phyloP scores from a whole-genome alignment of 2,329 filamentous ascomycete genomes.

The Penicillium sp. region DNA sequence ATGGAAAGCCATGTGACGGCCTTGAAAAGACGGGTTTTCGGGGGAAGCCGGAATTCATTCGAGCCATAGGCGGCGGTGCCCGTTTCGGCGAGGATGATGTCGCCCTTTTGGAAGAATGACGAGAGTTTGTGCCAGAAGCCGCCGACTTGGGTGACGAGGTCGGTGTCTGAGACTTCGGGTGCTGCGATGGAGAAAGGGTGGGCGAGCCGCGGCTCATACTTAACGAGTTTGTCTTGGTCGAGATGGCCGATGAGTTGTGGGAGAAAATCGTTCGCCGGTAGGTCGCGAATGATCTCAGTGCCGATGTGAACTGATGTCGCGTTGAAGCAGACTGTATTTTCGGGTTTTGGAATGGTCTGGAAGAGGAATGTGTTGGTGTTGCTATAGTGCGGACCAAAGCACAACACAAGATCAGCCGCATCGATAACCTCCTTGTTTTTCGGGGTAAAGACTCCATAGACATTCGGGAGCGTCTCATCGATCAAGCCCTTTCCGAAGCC shows the following conservation, averaged over 20 bases:
- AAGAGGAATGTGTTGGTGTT: conserved; percentile 69
- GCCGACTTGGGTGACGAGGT: conserved; percentile 54
- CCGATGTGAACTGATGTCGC: conserved; percentile 73
- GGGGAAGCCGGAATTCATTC: conserved; percentile 56
- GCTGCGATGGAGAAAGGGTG: conserved; percentile 39
- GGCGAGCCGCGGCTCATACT: conserved; percentile 43
- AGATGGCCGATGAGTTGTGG: conserved; percentile 69
- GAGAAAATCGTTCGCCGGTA: conserved; percentile 79
- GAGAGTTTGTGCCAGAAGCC: conserved; percentile 55
- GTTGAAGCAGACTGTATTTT: conserved; percentile 82
- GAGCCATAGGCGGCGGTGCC: conserved; percentile 63
- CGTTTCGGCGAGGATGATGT: conserved; percentile 63
- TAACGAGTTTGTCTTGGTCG: conserved; percentile 58
- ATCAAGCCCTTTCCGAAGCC: conserved; percentile 56
- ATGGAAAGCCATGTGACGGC: conserved; percentile 65
- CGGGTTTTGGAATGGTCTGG: conserved; percentile 75
- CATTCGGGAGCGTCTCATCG: conserved; percentile 52
- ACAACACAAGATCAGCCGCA: conserved; percentile 44
- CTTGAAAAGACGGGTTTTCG: conserved; percentile 54
- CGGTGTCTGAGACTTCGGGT: conserved; percentile 31
- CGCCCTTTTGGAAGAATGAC: conserved; percentile 55
- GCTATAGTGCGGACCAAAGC: conserved; percentile 49
- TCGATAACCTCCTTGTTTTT: conserved; percentile 36
- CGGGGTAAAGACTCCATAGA: conserved; percentile 53
- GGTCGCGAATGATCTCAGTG: conserved; percentile 77